Conservation (phyloP, 768 basidiomycete species). For the Chlorophyllum brunneum region DNA sequence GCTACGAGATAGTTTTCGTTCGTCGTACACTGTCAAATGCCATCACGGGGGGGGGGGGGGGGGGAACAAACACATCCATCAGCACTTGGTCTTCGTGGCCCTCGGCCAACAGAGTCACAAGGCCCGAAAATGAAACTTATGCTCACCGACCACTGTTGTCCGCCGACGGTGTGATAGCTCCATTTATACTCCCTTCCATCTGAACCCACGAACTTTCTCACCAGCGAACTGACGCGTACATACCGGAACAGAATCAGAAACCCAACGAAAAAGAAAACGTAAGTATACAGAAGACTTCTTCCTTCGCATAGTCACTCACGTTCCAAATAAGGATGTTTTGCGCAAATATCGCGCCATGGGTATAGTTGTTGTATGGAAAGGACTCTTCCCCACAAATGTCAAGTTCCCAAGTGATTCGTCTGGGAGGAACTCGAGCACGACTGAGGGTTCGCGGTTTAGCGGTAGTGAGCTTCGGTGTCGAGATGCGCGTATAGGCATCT, state of each 20-base stretch:
- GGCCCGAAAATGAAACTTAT: slow-evolving; percentile 5
- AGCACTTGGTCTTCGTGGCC: background rate
- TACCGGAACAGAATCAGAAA: slow-evolving; percentile 7
- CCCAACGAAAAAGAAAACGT: no score
- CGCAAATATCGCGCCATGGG: slow-evolving; percentile 64
- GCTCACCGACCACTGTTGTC: slow-evolving; percentile 77
- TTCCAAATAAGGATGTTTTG: slow-evolving; percentile 61
- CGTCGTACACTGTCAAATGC: slow-evolving; percentile 43
- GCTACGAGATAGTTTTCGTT: slow-evolving; percentile 50
- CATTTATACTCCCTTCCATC: slow-evolving; percentile 73
- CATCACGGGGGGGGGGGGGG: background rate
- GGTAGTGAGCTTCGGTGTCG: slow-evolving; percentile 54
- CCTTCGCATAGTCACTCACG: slow-evolving; percentile 38
- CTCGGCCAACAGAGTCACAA: background rate
- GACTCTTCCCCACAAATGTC: slow-evolving; percentile 40
- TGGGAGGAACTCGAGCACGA: slow-evolving; percentile 57
- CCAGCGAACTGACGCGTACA: slow-evolving; percentile 51
- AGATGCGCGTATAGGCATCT: slow-evolving; percentile 62
- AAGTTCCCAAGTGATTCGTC: slow-evolving; percentile 58
- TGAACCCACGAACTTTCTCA: slow-evolving; percentile 62
- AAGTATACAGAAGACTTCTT: no score
- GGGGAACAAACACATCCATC: no score
- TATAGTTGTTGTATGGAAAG: slow-evolving; percentile 34
- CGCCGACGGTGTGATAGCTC: slow-evolving; percentile 49
- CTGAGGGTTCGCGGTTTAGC: slow-evolving; percentile 47